Base-by-base conservation (phyloP, 495 filamentous ascomycete genomes). In the Talaromyces liani region DNA sequence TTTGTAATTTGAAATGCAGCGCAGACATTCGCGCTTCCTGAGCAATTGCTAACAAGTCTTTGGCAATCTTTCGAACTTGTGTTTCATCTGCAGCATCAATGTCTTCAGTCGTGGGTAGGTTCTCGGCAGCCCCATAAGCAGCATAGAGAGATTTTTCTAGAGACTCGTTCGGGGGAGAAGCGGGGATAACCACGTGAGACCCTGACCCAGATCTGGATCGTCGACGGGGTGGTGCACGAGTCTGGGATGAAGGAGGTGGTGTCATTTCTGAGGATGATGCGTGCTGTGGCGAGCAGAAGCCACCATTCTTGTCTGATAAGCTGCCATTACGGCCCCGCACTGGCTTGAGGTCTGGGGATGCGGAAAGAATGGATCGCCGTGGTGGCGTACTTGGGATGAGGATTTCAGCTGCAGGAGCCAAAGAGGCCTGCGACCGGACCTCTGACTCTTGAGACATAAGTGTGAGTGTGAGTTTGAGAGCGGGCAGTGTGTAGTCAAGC, bases 1-100 rank as follows among this genome's bases (percentile, higher is more conserved):
- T 91, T 71, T 97, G 93, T 56, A 98, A 77, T 69, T 94, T 96
- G 79, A 95, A 88, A 70, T 98, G 94, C 25, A 95, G 87, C 1
- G 90, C 88, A 54, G 89, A 88, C 80, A 91, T 90, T 57, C 91
- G 90, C 60, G 85, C 81, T 64, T 90, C 87, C 56, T 82, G 77
- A 6, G 86, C 73, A 6, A 82, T 74, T 9, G 72, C 69, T 29
- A 82, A 72, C 1, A 87, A 71, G 24, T 84, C 81, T 33, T 78
- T 75, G 39, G 84, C 81, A 58, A 93, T 84, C 33, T 75, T 79
- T 39, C 86, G 83, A 57, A 91, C 80, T 65, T 87, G 83, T 1
- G 80, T 77, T 27, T 82, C 74, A 5, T 80, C 78, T 34, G 86
- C 85, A 41, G 79, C 82, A 53, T 84, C 80, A 53, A 96, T 83